Evolutionary conservation across 1,139 yeast genomes (phyloP).

Genomic region (Kodamaea suecica): DNA sequence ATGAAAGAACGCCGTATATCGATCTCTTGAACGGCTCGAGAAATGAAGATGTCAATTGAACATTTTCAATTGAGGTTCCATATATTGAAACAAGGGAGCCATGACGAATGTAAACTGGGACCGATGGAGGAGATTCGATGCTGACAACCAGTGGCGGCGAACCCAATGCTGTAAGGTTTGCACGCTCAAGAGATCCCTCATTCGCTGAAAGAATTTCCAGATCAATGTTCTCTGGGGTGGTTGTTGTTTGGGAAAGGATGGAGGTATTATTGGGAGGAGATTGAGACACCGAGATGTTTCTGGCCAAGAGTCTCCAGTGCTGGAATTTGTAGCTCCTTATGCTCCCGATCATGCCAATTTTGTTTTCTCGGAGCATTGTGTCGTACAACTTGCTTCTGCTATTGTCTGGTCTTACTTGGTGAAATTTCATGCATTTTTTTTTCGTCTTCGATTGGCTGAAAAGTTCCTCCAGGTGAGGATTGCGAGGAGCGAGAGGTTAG

Average conservation of each 20-base stretch:
- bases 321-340: neutral
- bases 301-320: neutral
- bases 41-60: neutral
- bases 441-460: neutral
- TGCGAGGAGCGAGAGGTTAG: no score
- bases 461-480: neutral
- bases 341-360: neutral
- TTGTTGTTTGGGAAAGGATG: constrained; percentile 10
- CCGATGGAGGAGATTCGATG: constrained; percentile 53
- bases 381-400: no score
- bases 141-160: constrained; percentile 43
- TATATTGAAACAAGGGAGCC: constrained; percentile 50
- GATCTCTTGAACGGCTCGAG: constrained; percentile 38
- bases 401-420: neutral
- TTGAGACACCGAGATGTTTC: neutral
- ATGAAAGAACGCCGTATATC: constrained; percentile 39
- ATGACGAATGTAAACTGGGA: constrained; percentile 47
- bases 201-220: constrained; percentile 5
- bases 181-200: constrained; percentile 12
- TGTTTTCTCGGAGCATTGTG: neutral
- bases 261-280: neutral
- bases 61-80: constrained; percentile 34
- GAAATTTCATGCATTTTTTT: neutral
- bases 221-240: constrained; percentile 12
- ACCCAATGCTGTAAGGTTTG: constrained; percentile 40